Conservation (phyloP, 495 filamentous ascomycete species). For the Acidiella bohemica region DNA sequence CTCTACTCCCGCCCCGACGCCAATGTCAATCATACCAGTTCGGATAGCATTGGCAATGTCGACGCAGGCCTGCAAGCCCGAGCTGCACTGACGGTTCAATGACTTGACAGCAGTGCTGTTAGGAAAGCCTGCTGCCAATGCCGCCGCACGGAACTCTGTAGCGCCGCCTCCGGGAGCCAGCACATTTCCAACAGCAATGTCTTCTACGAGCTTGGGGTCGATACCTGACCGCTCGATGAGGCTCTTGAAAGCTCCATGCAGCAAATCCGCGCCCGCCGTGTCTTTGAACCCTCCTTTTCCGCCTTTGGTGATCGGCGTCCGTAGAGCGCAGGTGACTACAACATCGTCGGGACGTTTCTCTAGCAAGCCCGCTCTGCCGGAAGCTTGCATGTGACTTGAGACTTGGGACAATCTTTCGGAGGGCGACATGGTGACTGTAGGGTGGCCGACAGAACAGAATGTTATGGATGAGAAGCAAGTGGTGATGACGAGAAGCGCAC, state of each 20-base stretch:
- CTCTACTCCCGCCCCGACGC: conserved; percentile 94
- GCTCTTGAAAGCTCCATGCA: conserved; percentile 68
- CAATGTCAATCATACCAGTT: conserved; percentile 85
- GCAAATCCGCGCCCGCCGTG: conserved; percentile 65
- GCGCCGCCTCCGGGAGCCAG: conserved; percentile 87
- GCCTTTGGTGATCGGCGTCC: conserved; percentile 82
- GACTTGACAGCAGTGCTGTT: conserved; percentile 66
- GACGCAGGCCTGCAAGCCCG: conserved; percentile 75
- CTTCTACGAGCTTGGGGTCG: conserved; percentile 72
- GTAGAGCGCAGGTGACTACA: conserved; percentile 84
- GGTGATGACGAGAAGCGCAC: too few species aligned
- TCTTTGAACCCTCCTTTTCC: conserved; percentile 94
- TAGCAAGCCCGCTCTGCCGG: conserved; percentile 40
- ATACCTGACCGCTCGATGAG: conserved; percentile 74
- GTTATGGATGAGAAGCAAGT: too few species aligned
- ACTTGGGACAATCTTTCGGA: conserved; percentile 52
- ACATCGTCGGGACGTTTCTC: conserved; percentile 59
- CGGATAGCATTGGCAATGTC: conserved; percentile 87
- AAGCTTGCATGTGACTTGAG: conserved; percentile 43
- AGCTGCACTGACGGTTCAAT: conserved; percentile 85
- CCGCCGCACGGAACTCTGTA: conserved; percentile 89
- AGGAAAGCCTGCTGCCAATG: conserved; percentile 83
- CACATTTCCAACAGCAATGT: conserved; percentile 84
- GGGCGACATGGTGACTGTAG: too few species aligned
- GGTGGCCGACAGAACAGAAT: too few species aligned